A percentile compares a stretch with the other conserved stretches of the same genome.
Conservation (phyloP, 192 early-diverging fungal species). For the Coemansia sp. region DNA sequence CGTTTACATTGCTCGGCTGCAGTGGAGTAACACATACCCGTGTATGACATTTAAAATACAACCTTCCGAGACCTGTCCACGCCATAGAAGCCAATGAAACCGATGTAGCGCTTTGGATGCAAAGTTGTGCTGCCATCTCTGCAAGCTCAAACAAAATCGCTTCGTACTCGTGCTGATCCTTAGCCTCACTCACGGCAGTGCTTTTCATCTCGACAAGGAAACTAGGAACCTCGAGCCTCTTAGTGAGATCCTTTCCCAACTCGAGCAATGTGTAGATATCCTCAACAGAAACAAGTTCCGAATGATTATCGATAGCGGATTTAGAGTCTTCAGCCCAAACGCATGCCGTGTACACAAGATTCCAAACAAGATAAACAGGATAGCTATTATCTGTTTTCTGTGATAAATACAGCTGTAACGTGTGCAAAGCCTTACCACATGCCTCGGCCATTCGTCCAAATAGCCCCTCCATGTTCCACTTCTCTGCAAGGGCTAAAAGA, state of each 20-base stretch:
- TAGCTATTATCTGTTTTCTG: conserved; percentile 7
- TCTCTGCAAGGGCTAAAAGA: conserved; percentile 27
- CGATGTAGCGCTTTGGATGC: conserved; percentile 27
- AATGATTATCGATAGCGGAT: conserved; percentile 12
- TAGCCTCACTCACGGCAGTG: background rate
- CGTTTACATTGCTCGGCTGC: background rate
- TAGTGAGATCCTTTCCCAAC: background rate
- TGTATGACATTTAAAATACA: conserved; percentile 21
- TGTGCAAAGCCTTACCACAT: conserved; percentile 50
- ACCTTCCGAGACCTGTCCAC: conserved; percentile 39
- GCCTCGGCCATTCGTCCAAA: conserved; percentile 67
- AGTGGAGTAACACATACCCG: background rate
- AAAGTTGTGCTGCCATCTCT: conserved; percentile 14
- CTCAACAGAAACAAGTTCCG: background rate
- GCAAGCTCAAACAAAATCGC: conserved; percentile 27
- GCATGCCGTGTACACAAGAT: conserved; percentile 63
- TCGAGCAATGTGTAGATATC: conserved; percentile 5
- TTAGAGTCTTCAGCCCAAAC: conserved; percentile 18
- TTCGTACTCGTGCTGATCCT: background rate
- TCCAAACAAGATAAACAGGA: conserved; percentile 59
- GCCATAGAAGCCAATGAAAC: conserved; percentile 24
- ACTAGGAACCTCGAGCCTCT: background rate
- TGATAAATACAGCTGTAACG: conserved; percentile 19
- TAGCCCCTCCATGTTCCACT: conserved; percentile 55
- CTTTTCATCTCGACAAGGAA: conserved; percentile 23